phyloP scores from a whole-genome alignment of 495 filamentous ascomycete species.

The Aspergillus taichungensis region DNA sequence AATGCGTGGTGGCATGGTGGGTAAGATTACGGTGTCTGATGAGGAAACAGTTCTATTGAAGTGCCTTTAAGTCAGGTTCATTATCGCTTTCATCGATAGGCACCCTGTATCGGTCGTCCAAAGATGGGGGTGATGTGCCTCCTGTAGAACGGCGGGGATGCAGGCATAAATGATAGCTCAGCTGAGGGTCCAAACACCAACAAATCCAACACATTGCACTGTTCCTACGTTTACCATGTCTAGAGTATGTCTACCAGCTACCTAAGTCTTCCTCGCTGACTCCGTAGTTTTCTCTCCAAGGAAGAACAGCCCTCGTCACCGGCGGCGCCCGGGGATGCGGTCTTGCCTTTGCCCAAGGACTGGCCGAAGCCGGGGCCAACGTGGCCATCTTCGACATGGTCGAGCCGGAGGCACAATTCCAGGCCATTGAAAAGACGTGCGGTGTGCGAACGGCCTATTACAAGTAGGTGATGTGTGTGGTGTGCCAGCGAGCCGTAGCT shows the following conservation, averaged over 20 bases:
- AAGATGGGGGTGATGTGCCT: conserved; percentile 1
- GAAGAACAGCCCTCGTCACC: conserved; percentile 71
- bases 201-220: not conserved
- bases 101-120: not conserved
- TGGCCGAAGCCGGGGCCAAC: conserved; percentile 80
- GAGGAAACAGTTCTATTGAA: not conserved
- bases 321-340: conserved; percentile 80
- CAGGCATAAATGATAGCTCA: conserved; percentile 9
- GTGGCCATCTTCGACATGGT: conserved; percentile 56
- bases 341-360: conserved; percentile 61
- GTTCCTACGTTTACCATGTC: conserved; percentile 6
- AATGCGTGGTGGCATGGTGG: conserved; percentile 10
- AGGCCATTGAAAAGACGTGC: conserved; percentile 21
- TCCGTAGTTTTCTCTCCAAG: conserved; percentile 29
- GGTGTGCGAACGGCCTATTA: conserved; percentile 32
- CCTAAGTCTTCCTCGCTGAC: conserved; percentile 2
- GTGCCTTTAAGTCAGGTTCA: no score
- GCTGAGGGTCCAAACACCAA: not conserved
- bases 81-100: not conserved
- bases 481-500: conserved; percentile 31
- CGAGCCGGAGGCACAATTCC: conserved; percentile 19
- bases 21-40: not conserved
- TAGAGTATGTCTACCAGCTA: conserved; percentile 6
- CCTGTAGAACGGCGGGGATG: not conserved
- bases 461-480: conserved; percentile 34